A percentile compares a stretch with the other conserved stretches of the same genome.
phyloP scores from a whole-genome alignment of 2,329 filamentous ascomycete species.

The Colletotrichum chrysophilum region DNA sequence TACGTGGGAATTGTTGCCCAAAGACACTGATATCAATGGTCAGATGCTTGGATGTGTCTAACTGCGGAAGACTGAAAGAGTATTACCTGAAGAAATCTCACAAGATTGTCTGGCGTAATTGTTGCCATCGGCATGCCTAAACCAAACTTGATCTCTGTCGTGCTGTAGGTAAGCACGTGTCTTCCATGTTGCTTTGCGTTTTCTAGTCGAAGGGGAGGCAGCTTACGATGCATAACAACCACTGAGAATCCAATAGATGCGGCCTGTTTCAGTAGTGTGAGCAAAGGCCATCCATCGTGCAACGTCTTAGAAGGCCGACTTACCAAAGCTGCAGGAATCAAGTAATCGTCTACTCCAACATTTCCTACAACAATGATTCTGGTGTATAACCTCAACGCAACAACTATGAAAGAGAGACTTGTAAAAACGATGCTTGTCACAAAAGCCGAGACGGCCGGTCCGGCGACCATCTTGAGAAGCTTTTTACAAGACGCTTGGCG shows the following conservation, averaged over 20 bases:
- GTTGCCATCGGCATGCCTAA: neutral
- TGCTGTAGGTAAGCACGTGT: neutral
- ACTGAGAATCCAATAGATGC: neutral
- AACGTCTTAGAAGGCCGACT: constrained; percentile 11
- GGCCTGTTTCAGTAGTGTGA: neutral
- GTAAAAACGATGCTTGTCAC: neutral
- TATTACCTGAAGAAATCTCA: neutral
- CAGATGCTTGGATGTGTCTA: neutral
- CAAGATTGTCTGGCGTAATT: neutral
- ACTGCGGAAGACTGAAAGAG: neutral
- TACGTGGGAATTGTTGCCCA: neutral
- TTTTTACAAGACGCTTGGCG: neutral
- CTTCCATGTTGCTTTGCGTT: neutral
- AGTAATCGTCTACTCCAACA: neutral
- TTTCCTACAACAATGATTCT: neutral
- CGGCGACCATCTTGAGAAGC: neutral
- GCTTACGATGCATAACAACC: neutral
- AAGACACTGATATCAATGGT: neutral
- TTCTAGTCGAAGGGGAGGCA: neutral
- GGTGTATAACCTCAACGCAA: neutral
- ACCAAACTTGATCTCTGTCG: neutral
- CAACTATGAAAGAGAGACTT: neutral
- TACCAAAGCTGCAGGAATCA: constrained; percentile 2
- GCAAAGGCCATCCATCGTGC: neutral
- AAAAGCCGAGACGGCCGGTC: neutral